These are phyloP conservation scores for Epichloe aotearoae DNA, from an alignment of 2,329 filamentous ascomycete species.

Conservation along the genomic window DNA sequence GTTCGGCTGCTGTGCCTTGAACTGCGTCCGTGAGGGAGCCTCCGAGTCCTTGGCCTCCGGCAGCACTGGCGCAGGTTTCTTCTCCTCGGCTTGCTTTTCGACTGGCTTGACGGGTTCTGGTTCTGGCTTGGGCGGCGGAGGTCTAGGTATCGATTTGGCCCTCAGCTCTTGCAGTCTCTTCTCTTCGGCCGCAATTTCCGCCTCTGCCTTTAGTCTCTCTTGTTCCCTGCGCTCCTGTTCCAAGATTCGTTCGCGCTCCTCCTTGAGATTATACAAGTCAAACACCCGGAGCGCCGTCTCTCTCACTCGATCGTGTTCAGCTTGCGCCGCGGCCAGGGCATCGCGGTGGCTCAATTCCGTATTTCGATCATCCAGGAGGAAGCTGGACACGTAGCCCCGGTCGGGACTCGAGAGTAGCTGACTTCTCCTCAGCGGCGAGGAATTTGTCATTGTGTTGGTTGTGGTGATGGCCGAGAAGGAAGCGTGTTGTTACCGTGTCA, in stretches of 20 bases:
- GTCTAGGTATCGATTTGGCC: conserved; percentile 30
- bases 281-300: conserved; percentile 35
- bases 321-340: conserved; percentile 51
- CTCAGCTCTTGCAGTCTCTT: conserved; percentile 33
- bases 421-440: conserved; percentile 27
- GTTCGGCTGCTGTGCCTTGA: neutral
- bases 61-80: neutral
- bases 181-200: conserved; percentile 32
- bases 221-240: conserved; percentile 32
- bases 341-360: conserved; percentile 49
- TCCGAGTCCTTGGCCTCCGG: conserved; percentile 10
- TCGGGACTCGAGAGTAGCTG: conserved; percentile 29
- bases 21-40: conserved; percentile 2
- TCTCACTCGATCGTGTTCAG: conserved; percentile 53
- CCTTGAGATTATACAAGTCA: conserved; percentile 32
- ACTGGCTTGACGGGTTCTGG: conserved; percentile 10
- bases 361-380: conserved; percentile 50
- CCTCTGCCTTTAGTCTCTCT: conserved; percentile 31
- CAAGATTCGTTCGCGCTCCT: conserved; percentile 29
- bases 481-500: neutral
- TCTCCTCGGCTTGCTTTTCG: neutral
- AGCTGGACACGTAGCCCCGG: conserved; percentile 37
- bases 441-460: conserved; percentile 26
- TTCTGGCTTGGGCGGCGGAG: conserved; percentile 25
- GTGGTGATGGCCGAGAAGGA: neutral